phyloP scores from a whole-genome alignment of 1,139 yeast genomes.

The Suhomyces ambrosiae region DNA sequence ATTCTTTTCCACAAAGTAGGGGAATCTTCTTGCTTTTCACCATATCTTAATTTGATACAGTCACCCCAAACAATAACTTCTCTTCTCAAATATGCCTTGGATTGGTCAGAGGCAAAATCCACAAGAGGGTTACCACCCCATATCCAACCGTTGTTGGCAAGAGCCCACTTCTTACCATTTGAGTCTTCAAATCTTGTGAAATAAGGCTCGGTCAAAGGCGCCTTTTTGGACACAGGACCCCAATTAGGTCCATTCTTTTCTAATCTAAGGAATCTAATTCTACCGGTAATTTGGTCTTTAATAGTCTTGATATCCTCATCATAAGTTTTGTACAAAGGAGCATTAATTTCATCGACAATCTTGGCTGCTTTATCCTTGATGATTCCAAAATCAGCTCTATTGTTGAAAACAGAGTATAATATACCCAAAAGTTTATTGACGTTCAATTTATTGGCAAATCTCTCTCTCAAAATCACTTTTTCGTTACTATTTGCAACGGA shows the following conservation, averaged over 20 bases:
- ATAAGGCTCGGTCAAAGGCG: conserved; percentile 81
- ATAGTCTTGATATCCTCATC: conserved; percentile 72
- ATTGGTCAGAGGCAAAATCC: conserved; percentile 82
- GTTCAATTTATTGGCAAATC: conserved; percentile 60
- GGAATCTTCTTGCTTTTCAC: conserved; percentile 72
- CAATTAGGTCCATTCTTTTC: conserved; percentile 79
- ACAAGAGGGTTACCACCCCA: conserved; percentile 96
- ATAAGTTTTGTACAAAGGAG: conserved; percentile 69
- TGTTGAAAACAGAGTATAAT: conserved; percentile 31
- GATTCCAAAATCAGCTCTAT: conserved; percentile 37
- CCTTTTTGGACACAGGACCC: conserved; percentile 57
- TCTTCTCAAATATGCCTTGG: conserved; percentile 83
- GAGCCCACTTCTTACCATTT: conserved; percentile 62
- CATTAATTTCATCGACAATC: conserved; percentile 76
- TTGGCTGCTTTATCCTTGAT: conserved; percentile 47
- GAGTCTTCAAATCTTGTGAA: conserved; percentile 67
- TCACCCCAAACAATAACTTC: conserved; percentile 98
- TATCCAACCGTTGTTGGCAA: conserved; percentile 98
- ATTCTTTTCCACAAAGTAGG: conserved; percentile 89
- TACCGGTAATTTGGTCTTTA: conserved; percentile 66
- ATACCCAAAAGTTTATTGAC: conserved; percentile 50
- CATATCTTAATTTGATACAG: conserved; percentile 91
- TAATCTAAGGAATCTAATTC: conserved; percentile 74
- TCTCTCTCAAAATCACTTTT: conserved; percentile 28
- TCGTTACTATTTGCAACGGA: conserved; percentile 36